These are phyloP conservation scores for Polyporus tsugae DNA, from an alignment of 1,284 basidiomycete species.

Conservation along the genomic window DNA sequence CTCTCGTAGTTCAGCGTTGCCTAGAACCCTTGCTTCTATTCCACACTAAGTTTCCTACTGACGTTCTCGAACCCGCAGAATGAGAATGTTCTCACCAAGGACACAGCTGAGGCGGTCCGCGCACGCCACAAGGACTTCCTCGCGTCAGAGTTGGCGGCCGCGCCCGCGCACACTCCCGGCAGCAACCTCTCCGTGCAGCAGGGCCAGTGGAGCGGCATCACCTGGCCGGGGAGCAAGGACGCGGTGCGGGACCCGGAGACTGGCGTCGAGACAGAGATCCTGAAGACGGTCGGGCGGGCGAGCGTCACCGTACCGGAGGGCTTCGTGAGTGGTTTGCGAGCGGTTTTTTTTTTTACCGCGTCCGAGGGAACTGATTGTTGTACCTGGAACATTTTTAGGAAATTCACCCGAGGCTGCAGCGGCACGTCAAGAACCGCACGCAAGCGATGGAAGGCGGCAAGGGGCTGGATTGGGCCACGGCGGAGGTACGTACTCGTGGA, in stretches of 20 bases:
- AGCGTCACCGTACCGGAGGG: conserved; percentile 77
- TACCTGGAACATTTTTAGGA: conserved; percentile 43
- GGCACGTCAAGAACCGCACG: conserved; percentile 84
- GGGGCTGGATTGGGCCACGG: conserved; percentile 88
- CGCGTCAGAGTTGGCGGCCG: conserved; percentile 62
- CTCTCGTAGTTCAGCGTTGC: too few species aligned
- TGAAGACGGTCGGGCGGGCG: conserved; percentile 69
- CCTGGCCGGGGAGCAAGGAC: conserved; percentile 71
- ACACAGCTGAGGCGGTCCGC: conserved; percentile 60
- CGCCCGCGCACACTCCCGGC: conserved; percentile 57
- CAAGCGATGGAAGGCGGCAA: conserved; percentile 73
- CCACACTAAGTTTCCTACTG: not conserved
- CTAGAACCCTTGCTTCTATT: too few species aligned
- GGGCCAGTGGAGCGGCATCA: conserved; percentile 73
- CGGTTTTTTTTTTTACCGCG: not conserved
- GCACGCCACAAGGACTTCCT: conserved; percentile 66
- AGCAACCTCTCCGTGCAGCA: conserved; percentile 55
- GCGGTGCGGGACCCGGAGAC: conserved; percentile 71
- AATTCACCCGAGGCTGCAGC: conserved; percentile 79
- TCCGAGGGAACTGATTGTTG: not conserved
- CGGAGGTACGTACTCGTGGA: conserved; percentile 62
- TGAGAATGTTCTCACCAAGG: conserved; percentile 61
- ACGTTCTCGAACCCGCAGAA: conserved; percentile 47
- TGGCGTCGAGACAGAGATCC: conserved; percentile 61
- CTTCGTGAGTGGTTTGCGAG: conserved; percentile 49